Base-by-base conservation (phyloP, 108 stramenopile species). In the Stephanodiscus minutulus region DNA sequence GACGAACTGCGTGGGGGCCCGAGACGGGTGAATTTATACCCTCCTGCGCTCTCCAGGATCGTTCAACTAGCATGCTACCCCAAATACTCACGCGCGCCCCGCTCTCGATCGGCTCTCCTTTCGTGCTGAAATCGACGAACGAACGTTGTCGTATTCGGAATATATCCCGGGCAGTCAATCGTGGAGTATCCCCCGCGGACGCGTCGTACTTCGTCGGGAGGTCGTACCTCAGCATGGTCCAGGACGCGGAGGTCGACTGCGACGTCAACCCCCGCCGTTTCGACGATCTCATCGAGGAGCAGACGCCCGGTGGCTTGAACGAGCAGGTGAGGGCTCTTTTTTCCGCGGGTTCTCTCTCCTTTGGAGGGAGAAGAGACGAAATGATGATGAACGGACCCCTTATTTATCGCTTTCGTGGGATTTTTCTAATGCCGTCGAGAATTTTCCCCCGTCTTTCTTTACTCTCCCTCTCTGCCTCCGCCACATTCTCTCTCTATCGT, bases 261-360 rank as follows among this genome's bases (percentile, higher is more conserved):
- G 76, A 24, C 60, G 11, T 39, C 39, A 66, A 88, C 43, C 76
- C 85, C 5, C 47, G 72, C 9, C 65, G 77, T 10, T 86, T 91
- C 59, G 91, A 91, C 56, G 82, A 90, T 24, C 60, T 91, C 69
- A 88, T 94, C 64, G 82, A 78, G 24, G 93, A 94, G 66, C 93
- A 94, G 66, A 94, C 93, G 18, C 89, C 90, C 11, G 93, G 93
- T 37, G 93, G 93, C 11, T 55, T 94, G 36, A 94, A 94, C 63
- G 90, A 91, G 73, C 89, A 91, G 72, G 80, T 71, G 46, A 57
- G 58, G 43, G 15, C 29, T 13, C 41, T 2, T 49, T 52, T 7
- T 20, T 20, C 22, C 50, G n/a, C 7, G 17, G 22, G 1, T 7
- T 24, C 50, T 6, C 24, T 5, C 20, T 5, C 24, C 7, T 49